Evolutionary conservation across 2,329 filamentous ascomycete genomes (phyloP).

Genomic region (Cephalotrichum gorgonifer): DNA sequence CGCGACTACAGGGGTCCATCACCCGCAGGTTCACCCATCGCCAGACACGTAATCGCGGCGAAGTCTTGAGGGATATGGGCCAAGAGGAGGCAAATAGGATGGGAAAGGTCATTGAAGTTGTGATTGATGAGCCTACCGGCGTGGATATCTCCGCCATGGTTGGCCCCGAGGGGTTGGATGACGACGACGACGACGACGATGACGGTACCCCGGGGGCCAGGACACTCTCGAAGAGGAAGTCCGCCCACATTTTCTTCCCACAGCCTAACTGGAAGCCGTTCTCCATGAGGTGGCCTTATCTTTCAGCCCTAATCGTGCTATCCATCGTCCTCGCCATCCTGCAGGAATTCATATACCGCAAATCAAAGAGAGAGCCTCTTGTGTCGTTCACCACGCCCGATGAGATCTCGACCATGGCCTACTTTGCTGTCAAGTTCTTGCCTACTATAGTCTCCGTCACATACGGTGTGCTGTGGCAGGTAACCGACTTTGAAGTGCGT

Average conservation of each 20-base stretch:
- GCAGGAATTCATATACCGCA: slow-evolving; percentile 46
- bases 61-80: slow-evolving; percentile 37
- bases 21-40: slow-evolving; percentile 31
- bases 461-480: slow-evolving; percentile 56
- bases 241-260: slow-evolving; percentile 45
- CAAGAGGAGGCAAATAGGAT: slow-evolving; percentile 49
- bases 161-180: slow-evolving; percentile 22
- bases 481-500: slow-evolving; percentile 55
- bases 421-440: slow-evolving; percentile 54
- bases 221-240: slow-evolving; percentile 21
- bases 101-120: slow-evolving; percentile 50
- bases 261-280: slow-evolving; percentile 58
- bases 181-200: slow-evolving; percentile 18
- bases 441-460: slow-evolving; percentile 51
- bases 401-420: slow-evolving; percentile 38
- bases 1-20: slow-evolving; percentile 22
- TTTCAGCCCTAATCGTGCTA: slow-evolving; percentile 40
- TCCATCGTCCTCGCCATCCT: slow-evolving; percentile 40
- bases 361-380: slow-evolving; percentile 32
- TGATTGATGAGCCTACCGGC: slow-evolving; percentile 33
- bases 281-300: slow-evolving; percentile 53
- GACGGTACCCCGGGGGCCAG: too few species aligned
- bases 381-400: slow-evolving; percentile 37
- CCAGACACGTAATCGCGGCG: slow-evolving; percentile 14
- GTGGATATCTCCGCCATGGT: slow-evolving; percentile 43